Evolutionary conservation across 2,329 filamentous ascomycete species (phyloP).

Genomic region (Botrytis sinoallii): DNA sequence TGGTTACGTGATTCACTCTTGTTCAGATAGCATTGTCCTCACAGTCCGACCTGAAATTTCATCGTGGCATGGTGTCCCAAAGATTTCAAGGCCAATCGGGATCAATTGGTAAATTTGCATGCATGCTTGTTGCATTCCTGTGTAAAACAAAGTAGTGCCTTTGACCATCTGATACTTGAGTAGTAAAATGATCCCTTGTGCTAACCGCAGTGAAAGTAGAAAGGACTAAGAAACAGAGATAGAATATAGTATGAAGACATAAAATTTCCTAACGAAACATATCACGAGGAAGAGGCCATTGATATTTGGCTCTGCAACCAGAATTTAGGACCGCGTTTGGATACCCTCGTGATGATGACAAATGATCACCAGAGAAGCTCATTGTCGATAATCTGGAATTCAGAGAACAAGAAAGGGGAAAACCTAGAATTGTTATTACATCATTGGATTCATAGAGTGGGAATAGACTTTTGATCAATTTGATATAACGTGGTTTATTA

Average conservation of each 20-base stretch:
- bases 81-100: background rate
- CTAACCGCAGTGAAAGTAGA: background rate
- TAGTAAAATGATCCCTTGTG: background rate
- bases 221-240: background rate
- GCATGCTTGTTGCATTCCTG: background rate
- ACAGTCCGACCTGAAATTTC: background rate
- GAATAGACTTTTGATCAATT: background rate
- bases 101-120: background rate
- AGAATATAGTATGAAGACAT: background rate
- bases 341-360: background rate
- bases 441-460: background rate
- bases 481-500: too few relatives aligned
- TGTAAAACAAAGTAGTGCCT: background rate
- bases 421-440: background rate
- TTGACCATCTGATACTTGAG: background rate
- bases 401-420: background rate
- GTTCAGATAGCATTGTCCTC: background rate
- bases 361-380: background rate
- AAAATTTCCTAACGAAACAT: background rate
- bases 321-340: background rate
- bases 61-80: background rate
- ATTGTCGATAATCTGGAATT: background rate
- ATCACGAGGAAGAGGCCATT: background rate
- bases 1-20: background rate
- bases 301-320: background rate